Evolutionary conservation across 345 rosid genomes (phyloP), one percentile per base, ranked within the genome.

Genomic region (Linum trigynum): DNA sequence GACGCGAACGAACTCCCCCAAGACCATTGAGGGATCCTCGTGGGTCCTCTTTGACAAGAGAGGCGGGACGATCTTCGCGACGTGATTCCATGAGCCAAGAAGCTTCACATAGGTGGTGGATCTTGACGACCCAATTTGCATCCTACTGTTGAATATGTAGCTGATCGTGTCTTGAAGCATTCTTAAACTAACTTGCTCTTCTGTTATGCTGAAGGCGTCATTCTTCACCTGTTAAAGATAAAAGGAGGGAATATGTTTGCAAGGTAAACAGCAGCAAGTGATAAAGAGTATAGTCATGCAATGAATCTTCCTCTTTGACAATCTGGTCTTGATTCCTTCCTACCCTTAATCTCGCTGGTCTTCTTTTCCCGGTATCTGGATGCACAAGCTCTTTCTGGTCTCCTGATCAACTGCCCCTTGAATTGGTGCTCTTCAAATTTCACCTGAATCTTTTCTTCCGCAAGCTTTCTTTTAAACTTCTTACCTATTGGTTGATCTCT

Each of bases 161-260:
- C 83, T 73, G 73, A 74, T 68, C 82, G 76, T 23, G 0, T 76
- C 66, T 84, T 77, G 75, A 79, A 71, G 74, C 79, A 78, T 74
- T 74, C 83, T 38, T 23, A 23, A 72, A 83, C 97, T 94, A 82
- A 90, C 90, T 82, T 78, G 75, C 57, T 87, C 77, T 81, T 92
- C 91, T 90, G 80, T 86, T 85, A 81, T 90, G 88, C 86, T 94
- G 99, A 94, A 90, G 97, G 99, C 97, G 87, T 63, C 85, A 75
- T 72, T 23, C 32, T 23, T 83, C 99, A 84, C 97, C 95, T 39
- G 71, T 83, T 85, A 88, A 80, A 81, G 94, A 92, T 76, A 83
- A 88, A 86, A 84, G 96, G 76, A 90, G 97, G 79, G 97, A 94
- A 73, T 90, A 94, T 88, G 78, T 85, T 70, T 88, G 96, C 95